Percentiles rank a stretch among this genome's conserved stretches.
phyloP scores from a whole-genome alignment of 345 rosid species.

The Gossypium longicalyx region DNA sequence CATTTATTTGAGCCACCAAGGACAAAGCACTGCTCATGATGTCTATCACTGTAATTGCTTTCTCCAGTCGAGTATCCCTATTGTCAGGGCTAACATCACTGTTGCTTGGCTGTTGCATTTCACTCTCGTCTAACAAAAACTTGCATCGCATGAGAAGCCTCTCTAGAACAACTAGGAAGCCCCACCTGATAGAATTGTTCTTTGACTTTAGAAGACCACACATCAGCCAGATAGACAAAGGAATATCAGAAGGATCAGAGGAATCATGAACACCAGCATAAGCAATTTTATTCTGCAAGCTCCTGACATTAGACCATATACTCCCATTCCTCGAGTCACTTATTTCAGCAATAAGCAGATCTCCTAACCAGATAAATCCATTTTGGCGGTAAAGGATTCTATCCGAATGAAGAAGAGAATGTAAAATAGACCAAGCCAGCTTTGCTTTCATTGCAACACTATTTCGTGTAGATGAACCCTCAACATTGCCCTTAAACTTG shows the following conservation, averaged over 20 bases:
- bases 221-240: slow-evolving; percentile 75
- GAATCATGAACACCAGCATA: slow-evolving; percentile 63
- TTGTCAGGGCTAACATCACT: slow-evolving; percentile 35
- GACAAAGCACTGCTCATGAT: slow-evolving; percentile 91
- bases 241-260: slow-evolving; percentile 62
- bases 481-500: slow-evolving; percentile 58
- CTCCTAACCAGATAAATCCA: slow-evolving; percentile 94
- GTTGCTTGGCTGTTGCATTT: slow-evolving; percentile 50
- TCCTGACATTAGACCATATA: slow-evolving; percentile 68
- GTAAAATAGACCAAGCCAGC: slow-evolving; percentile 81
- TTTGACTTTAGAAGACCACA: slow-evolving; percentile 94
- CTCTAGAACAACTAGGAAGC: slow-evolving; percentile 81
- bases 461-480: slow-evolving; percentile 34
- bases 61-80: slow-evolving; percentile 64
- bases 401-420: slow-evolving; percentile 94
- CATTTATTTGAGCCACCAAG: slow-evolving; percentile 77
- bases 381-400: slow-evolving; percentile 72
- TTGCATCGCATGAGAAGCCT: slow-evolving; percentile 96
- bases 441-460: slow-evolving; percentile 51
- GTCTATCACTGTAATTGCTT: slow-evolving; percentile 91
- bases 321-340: slow-evolving; percentile 55
- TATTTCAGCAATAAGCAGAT: slow-evolving; percentile 89
- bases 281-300: slow-evolving; percentile 63
- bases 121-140: slow-evolving; percentile 84
- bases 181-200: slow-evolving; percentile 71